Evolutionary conservation across 768 basidiomycete species (phyloP), one percentile per base, ranked within the genome.

Genomic region (Leccinum aurantiacum): DNA sequence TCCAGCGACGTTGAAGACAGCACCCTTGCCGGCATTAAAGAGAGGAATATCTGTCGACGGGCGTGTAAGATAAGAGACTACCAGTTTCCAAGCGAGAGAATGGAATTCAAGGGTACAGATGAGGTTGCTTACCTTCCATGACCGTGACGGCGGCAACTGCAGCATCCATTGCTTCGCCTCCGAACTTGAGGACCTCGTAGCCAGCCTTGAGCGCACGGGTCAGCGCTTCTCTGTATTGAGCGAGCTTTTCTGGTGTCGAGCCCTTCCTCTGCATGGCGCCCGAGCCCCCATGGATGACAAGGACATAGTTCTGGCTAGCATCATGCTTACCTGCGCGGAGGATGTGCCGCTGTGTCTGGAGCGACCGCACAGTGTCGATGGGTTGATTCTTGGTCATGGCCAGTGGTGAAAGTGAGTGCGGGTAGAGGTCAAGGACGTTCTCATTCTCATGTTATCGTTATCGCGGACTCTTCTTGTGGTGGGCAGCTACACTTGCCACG

Each of bases 161-260:
- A 17, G 92, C 91, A 69, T 93, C 90, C 81, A 94, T 85, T 5
- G 91, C 91, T 68, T 91, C 89, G 0, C 91, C 91, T 15, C 88
- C 89, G 3, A 79, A 72, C 41, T 71, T 75, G 47, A 94, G 81
- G 19, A 91, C 77, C 19, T 80, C 67, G 63, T 91, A 77, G 1
- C 91, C 91, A 4, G 84, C 84, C 53, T 73, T 63, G 46, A 94
- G 75, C 1, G 91, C 85, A 3, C 71, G 71, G 9, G 72, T 69
- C 44, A 94, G 74, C 3, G 76, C 84, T 4, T 76, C 72, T 65
- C 81, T 84, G 75, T 90, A 91, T 54, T 74, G 74, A 14, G 80
- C 79, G 44, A 79, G 81, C 63, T 86, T 79, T 61, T 86, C 82
- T 3, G 85, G 86, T 1, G 88, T 87, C 15, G 86, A 83, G 19